These are phyloP conservation scores for Cytospora piceae DNA, from an alignment of 2,329 filamentous ascomycete species.

Conservation along the genomic window DNA sequence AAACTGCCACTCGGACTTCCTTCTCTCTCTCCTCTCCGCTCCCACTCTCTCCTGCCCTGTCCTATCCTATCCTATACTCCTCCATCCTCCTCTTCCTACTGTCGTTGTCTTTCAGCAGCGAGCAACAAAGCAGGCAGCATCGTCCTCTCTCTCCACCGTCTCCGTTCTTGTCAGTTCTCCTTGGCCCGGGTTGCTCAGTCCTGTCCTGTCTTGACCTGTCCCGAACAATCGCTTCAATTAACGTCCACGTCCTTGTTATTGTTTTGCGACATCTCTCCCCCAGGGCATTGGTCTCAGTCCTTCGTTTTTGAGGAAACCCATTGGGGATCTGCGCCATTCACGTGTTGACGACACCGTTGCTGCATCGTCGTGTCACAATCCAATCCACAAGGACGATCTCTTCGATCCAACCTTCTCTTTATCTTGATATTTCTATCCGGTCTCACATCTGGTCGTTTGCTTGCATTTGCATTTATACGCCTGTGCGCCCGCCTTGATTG, in stretches of 20 bases:
- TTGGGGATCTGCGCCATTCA: conserved; percentile 18
- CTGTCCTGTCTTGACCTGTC: neutral
- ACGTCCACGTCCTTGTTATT: conserved; percentile 18
- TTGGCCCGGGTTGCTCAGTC: conserved; percentile 14
- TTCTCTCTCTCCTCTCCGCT: neutral
- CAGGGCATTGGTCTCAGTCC: conserved; percentile 5
- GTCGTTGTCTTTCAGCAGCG: conserved; percentile 18
- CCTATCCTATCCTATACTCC: conserved; percentile 1
- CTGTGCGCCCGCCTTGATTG: conserved; percentile 12
- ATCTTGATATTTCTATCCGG: conserved; percentile 11
- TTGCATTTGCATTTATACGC: conserved; percentile 8
- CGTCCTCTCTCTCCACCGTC: neutral
- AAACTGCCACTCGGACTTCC: conserved; percentile 7
- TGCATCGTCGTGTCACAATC: conserved; percentile 24
- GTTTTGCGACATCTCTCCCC: conserved; percentile 22
- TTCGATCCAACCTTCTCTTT: conserved; percentile 1
- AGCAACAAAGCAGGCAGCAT: conserved; percentile 25
- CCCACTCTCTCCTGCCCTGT: neutral
- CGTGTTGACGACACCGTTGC: conserved; percentile 10
- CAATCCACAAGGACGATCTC: conserved; percentile 17
- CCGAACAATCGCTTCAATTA: conserved; percentile 18
- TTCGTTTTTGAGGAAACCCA: conserved; percentile 21
- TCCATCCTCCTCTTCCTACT: neutral
- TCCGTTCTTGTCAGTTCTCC: conserved; percentile 2
- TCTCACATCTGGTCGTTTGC: conserved; percentile 15